Percentiles rank a stretch among this genome's conserved stretches.
Evolutionary conservation across 1,139 yeast species (phyloP).

Genomic region (Kluyveromyces sp.): DNA sequence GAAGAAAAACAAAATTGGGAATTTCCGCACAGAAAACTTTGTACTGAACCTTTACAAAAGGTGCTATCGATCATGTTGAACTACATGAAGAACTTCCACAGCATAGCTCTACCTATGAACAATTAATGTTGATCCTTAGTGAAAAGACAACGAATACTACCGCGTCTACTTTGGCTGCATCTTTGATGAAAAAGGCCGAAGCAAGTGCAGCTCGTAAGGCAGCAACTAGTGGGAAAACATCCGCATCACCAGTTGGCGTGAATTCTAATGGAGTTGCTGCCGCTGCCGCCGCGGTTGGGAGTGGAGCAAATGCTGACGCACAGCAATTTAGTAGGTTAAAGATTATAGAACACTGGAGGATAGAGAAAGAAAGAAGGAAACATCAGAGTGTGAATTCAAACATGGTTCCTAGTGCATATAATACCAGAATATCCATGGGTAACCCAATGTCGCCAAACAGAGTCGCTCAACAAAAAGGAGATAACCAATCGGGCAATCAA

Average conservation of each 20-base stretch:
- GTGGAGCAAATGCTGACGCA: slow-evolving; percentile 29
- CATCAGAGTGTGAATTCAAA: slow-evolving; percentile 29
- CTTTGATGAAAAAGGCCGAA: slow-evolving; percentile 30
- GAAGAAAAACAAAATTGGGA: slow-evolving; percentile 35
- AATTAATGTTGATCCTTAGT: slow-evolving; percentile 56
- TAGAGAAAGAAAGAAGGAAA: slow-evolving; percentile 36
- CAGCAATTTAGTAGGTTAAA: slow-evolving; percentile 43
- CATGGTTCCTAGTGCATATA: slow-evolving; percentile 20
- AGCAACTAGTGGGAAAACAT: slow-evolving; percentile 22
- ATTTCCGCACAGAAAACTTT: slow-evolving; percentile 44
- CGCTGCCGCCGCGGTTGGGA: slow-evolving; percentile 27
- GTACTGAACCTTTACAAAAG: slow-evolving; percentile 36
- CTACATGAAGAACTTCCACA: slow-evolving; percentile 62
- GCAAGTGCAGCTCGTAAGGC: slow-evolving; percentile 18
- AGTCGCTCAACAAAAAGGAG: slow-evolving; percentile 25
- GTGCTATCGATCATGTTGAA: slow-evolving; percentile 38
- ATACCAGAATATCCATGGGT: slow-evolving; percentile 28
- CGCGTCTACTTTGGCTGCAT: slow-evolving; percentile 28
- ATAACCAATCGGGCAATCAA: slow-evolving; percentile 6
- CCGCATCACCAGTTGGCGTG: slow-evolving; percentile 10
- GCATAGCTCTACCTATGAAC: slow-evolving; percentile 83
- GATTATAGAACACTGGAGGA: slow-evolving; percentile 42
- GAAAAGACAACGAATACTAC: slow-evolving; percentile 31
- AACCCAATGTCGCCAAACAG: slow-evolving; percentile 27
- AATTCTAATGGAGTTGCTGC: slow-evolving; percentile 21